Base-by-base conservation (phyloP, 2,329 filamentous ascomycete genomes). In the Chaetomium globosum region DNA sequence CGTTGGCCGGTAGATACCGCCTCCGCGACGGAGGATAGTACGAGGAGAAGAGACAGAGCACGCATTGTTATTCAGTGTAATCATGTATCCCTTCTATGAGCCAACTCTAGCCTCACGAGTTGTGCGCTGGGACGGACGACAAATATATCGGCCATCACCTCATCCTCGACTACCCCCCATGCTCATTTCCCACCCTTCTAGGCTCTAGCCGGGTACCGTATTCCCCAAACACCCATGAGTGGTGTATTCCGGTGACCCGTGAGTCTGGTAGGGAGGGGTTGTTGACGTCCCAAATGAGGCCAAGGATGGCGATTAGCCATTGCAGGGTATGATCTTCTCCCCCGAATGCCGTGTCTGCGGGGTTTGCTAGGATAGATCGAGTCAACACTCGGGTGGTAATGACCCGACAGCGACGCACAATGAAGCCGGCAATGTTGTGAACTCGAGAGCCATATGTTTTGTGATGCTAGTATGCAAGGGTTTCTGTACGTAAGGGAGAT, bases 1-100 rank as follows among this genome's bases (percentile, higher is more conserved):
- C 77, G 74, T 43, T 68, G 62, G 43, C 74, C 69, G 63, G 78
- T 76, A 3, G 62, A 63, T 9, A 69, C 65, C 49, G 66, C 71
- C 53, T 72, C 70, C 26, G 63, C 63, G 23, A 70, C 23, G 59
- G 68, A 56, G 51, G 23, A 57, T 19, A 71, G 58, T 19, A 70
- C 23, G 13, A 70, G 23, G 13, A 73, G 39, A 23, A 71, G 10
- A 54, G 61, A n/a, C 21, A 69, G 59, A 6, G 49, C 21, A 59
- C 54, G 64, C 67, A 70, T 69, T 23, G 30, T 59, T 60, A 13
- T 30, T 39, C 49, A 21, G 59, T 59, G 39, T 26, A 31, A 26
- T 31, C 23, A 12, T 2, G 26, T 28, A n/a, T 23, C 4, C 3
- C 19, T 26, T 12, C 31, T n/a, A 19, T 21, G 2, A 13, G 2